These are phyloP conservation scores for Rutidosis leptorrhynchoides DNA, from an alignment of 129 eudicot species.

Conservation along the genomic window DNA sequence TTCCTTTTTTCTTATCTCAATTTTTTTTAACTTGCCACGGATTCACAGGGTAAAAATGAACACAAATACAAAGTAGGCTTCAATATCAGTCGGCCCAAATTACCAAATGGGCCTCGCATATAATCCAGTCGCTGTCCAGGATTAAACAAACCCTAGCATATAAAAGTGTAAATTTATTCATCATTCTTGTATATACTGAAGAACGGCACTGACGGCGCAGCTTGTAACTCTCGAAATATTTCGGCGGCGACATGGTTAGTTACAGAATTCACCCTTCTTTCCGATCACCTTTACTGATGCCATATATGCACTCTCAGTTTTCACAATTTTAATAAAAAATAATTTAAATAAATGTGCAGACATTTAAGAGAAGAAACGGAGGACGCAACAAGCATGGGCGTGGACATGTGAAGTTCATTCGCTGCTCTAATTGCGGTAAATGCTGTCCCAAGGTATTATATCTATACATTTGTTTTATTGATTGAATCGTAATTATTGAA, in stretches of 20 bases:
- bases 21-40: too few species aligned
- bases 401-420: constrained; percentile 63
- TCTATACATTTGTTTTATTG: neutral
- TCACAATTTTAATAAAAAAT: neutral
- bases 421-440: constrained; percentile 74
- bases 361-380: constrained; percentile 69
- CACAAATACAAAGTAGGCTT: too few species aligned
- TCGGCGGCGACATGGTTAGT: constrained; percentile 19
- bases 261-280: neutral
- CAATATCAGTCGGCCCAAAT: too few species aligned
- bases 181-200: neutral
- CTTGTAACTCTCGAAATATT: constrained; percentile 14
- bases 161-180: constrained; percentile 7
- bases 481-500: constrained; percentile 3
- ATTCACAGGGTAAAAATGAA: too few species aligned
- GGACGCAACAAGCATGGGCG: constrained; percentile 83
- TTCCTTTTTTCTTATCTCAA: too few species aligned
- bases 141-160: neutral
- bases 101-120: too few species aligned
- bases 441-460: constrained; percentile 70
- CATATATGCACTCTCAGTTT: neutral
- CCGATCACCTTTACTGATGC: neutral
- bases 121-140: too few species aligned
- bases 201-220: constrained; percentile 23
- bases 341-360: constrained; percentile 31